Base-by-base conservation (phyloP, 1,139 yeast genomes). In the Wickerhamomyces sp. region DNA sequence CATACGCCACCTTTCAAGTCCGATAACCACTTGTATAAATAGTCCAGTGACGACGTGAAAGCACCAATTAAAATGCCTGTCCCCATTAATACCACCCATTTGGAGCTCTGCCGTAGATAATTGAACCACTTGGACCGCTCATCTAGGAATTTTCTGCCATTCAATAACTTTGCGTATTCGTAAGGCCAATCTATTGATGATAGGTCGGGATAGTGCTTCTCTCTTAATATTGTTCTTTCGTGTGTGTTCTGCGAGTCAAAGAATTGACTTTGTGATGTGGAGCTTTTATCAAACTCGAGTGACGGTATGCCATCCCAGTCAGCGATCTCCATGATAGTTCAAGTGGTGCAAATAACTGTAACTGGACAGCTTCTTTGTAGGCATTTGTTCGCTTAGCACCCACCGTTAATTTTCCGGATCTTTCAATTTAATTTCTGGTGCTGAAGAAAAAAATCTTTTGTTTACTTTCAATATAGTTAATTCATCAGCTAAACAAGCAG, bases 1-100 rank as follows among this genome's bases (percentile, higher is more conserved):
- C 82, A 75, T 23, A 61, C 55, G 2, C 81, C 81, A 35, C 57
- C 56, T 39, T 78, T 74, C 32, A 81, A 46, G 45, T 83, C 87
- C 32, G 77, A 73, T 31, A 84, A 63, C 76, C 80, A 75, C 19
- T 71, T 76, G 0, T 86, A 66, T 0, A 69, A 55, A 42, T 80
- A 69, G 49, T 83, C 88, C 22, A 83, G 67, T 13, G 66, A 49
- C 0, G 83, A 70, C 1, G 89, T 75, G 5, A 73, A 50, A 21
- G 75, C 59, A 0, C 94, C 93, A 23, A 78, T 68, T 1, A 65
- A 26, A 2, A 81, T 48, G 3, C 91, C 76, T 34, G 78, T 68
- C 1, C 66, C 46, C 0, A 78, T 58, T n/a, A 85, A 57, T 0
- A 77, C 70, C 3, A 71, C 37, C 93, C 93, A 84, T 44, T 71